phyloP scores from a whole-genome alignment of 2,329 filamentous ascomycete genomes.

The Pseudogymnoascus sp. region DNA sequence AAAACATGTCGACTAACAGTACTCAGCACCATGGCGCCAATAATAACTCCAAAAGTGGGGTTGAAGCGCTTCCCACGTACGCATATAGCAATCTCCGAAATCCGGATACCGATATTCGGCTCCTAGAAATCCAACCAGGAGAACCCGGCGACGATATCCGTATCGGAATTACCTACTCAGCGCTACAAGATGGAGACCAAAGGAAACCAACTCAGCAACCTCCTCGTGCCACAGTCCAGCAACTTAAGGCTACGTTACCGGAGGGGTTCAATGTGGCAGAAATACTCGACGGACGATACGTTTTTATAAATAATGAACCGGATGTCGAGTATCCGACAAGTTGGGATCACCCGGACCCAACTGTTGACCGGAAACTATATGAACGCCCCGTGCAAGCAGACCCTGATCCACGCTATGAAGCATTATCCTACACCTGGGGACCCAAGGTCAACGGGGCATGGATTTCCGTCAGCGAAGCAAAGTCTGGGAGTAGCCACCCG shows the following conservation, averaged over 20 bases:
- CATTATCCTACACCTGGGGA: conserved; percentile 24
- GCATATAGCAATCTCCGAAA: conserved; percentile 11
- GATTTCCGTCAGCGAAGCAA: background rate
- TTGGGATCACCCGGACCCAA: background rate
- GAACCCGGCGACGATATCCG: background rate
- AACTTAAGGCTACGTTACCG: background rate
- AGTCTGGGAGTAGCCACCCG: background rate
- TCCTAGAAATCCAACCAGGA: conserved; percentile 36
- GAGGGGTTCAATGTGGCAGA: background rate
- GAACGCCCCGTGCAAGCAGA: background rate
- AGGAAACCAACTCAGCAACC: background rate
- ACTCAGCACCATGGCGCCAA: background rate
- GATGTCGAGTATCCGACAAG: background rate
- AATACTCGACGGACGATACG: background rate
- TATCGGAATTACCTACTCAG: background rate
- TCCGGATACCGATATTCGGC: conserved; percentile 13
- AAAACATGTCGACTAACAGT: background rate
- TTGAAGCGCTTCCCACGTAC: background rate
- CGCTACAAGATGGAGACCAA: background rate
- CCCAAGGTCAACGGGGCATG: background rate
- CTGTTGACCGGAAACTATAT: background rate
- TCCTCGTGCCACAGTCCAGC: background rate
- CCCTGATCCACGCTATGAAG: conserved; percentile 17
- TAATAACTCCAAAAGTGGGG: background rate
- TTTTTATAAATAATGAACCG: background rate